Evolutionary conservation across 441 rosid genomes (phyloP).

Genomic region (Syzygium malaccense): DNA sequence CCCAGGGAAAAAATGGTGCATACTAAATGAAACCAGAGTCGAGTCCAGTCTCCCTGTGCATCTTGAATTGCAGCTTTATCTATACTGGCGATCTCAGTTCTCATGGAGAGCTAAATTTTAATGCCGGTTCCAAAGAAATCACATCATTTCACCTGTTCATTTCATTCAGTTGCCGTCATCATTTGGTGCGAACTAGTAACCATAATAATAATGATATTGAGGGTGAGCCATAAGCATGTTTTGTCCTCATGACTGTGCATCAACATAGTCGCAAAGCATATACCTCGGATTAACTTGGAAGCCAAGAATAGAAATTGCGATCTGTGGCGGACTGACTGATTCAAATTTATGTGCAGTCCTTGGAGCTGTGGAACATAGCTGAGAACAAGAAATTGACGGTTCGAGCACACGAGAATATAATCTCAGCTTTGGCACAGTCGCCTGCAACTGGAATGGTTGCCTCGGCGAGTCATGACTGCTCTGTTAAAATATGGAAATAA

Average conservation of each 20-base stretch:
- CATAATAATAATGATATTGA: neutral
- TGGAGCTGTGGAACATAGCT: conserved; percentile 62
- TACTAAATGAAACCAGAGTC: neutral
- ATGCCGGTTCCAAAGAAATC: neutral
- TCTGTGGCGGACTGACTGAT: neutral
- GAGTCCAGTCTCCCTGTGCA: neutral
- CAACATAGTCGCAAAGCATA: neutral
- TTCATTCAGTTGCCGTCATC: neutral
- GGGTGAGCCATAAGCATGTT: neutral
- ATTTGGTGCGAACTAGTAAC: neutral
- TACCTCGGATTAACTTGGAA: neutral
- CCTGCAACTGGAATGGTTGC: conserved; percentile 46
- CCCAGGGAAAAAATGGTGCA: neutral
- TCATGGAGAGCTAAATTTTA: neutral
- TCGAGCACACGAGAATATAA: conserved; percentile 41
- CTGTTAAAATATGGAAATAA: conserved; percentile 65
- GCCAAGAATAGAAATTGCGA: neutral
- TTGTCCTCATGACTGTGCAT: neutral
- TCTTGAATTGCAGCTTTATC: neutral
- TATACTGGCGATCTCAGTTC: neutral
- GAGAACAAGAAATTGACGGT: conserved; percentile 52
- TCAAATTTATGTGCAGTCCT: conserved; percentile 26
- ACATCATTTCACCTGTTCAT: neutral
- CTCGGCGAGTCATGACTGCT: conserved; percentile 62
- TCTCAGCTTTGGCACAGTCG: conserved; percentile 52